A percentile compares a stretch with the other conserved stretches of the same genome.
These are phyloP conservation scores for Ascochyta pisi DNA, from an alignment of 2,329 filamentous ascomycete genomes.

Conservation along the genomic window DNA sequence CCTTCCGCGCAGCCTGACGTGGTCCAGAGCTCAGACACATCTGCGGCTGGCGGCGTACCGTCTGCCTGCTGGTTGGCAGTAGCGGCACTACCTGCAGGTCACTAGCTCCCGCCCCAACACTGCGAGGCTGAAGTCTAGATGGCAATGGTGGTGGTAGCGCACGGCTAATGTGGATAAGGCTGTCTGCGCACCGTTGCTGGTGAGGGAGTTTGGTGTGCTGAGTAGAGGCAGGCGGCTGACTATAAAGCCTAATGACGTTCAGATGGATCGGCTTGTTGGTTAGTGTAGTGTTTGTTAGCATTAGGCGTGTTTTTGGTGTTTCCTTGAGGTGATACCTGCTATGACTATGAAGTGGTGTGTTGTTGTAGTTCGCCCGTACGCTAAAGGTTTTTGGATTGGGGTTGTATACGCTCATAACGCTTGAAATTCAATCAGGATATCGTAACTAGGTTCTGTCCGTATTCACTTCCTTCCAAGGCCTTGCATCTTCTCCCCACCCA, in stretches of 20 bases:
- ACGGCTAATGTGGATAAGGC: not conserved
- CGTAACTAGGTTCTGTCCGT: not conserved
- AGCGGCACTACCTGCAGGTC: conserved; percentile 20
- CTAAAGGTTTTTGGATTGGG: not conserved
- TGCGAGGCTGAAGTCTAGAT: conserved; percentile 20
- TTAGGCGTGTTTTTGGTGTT: no score
- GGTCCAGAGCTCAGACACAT: not conserved
- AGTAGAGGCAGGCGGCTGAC: no score
- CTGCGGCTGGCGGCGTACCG: conserved; percentile 2
- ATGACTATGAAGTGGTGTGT: no score
- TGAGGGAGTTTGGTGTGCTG: no score
- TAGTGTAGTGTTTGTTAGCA: no score
- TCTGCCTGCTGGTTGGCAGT: conserved; percentile 14
- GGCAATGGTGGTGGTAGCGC: conserved; percentile 4
- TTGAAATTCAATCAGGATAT: not conserved
- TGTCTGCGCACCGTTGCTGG: no score
- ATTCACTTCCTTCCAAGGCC: not conserved
- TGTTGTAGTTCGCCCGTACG: not conserved
- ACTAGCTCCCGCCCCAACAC: conserved; percentile 21
- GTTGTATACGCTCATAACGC: not conserved
- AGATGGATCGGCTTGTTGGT: no score
- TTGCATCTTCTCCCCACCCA: not conserved
- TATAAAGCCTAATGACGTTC: no score
- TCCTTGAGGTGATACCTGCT: no score
- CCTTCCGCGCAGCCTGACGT: not conserved